A percentile compares a stretch with the other conserved stretches of the same genome.
Evolutionary conservation across 176 grass and related monocot species (phyloP).

Genomic region (Oryza australiensis): DNA sequence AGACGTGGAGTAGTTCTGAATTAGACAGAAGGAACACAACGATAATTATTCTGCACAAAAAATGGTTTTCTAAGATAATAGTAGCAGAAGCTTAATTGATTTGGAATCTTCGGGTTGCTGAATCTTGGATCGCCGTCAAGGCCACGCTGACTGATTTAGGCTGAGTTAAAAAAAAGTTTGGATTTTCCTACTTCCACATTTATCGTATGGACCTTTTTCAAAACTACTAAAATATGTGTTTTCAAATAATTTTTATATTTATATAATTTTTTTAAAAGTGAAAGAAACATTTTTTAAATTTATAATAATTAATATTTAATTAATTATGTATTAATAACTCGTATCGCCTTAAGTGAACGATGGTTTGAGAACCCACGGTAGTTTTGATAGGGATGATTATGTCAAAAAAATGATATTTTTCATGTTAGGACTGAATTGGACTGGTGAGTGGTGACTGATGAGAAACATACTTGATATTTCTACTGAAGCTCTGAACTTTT

Average conservation of each 20-base stretch:
- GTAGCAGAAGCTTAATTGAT: neutral
- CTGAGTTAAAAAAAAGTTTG: neutral
- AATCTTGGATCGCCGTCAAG: neutral
- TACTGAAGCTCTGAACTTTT: neutral
- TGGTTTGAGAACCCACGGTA: neutral
- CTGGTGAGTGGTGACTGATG: too few species aligned
- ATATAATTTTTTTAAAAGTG: too few species aligned
- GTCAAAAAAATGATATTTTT: neutral
- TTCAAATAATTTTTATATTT: too few species aligned
- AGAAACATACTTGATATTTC: too few species aligned
- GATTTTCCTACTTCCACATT: too few species aligned
- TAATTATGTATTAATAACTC: too few species aligned
- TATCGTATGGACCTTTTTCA: too few species aligned
- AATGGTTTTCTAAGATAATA: neutral
- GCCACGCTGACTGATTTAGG: too few species aligned
- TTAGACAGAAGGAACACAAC: neutral
- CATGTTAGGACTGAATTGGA: neutral
- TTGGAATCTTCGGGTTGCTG: neutral
- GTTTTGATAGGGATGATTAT: neutral
- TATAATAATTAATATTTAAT: neutral
- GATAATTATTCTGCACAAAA: neutral
- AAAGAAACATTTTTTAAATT: too few species aligned
- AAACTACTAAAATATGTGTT: too few species aligned
- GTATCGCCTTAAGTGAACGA: too few species aligned
- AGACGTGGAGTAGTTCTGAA: neutral